A percentile compares a stretch with the other conserved stretches of the same genome.
Conservation (phyloP, 352 stramenopile species). For the Globisporangium spiculum region DNA sequence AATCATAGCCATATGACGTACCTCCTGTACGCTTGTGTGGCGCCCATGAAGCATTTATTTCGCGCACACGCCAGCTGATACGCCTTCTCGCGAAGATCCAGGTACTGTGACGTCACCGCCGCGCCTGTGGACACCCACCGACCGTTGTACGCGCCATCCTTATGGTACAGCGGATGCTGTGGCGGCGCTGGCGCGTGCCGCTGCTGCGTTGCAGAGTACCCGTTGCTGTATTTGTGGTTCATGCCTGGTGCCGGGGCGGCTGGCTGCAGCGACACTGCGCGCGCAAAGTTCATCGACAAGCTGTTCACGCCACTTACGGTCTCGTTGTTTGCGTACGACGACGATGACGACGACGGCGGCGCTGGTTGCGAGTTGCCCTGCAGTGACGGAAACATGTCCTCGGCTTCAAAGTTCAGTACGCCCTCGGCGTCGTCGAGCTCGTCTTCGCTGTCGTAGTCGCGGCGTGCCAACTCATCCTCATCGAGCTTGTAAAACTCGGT, state of each 20-base stretch:
- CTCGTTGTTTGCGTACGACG: conserved; percentile 5
- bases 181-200: conserved; percentile 15
- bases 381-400: conserved; percentile 82
- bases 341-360: conserved; percentile 6
- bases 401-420: conserved; percentile 56
- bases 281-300: conserved; percentile 77
- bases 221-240: conserved; percentile 16
- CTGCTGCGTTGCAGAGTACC: conserved; percentile 15
- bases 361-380: conserved; percentile 24
- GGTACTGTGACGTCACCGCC: conserved; percentile 64
- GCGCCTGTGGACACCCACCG: conserved; percentile 70
- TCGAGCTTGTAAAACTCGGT: conserved; percentile 70
- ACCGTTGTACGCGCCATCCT: conserved; percentile 32
- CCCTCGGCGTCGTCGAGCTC: conserved; percentile 46
- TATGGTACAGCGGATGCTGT: conserved; percentile 55
- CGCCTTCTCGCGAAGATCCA: conserved; percentile 70
- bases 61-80: conserved; percentile 77
- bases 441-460: conserved; percentile 80
- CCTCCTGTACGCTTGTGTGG: conserved; percentile 80
- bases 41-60: conserved; percentile 87
- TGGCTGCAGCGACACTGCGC: conserved; percentile 64
- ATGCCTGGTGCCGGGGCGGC: not conserved
- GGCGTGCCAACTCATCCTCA: conserved; percentile 30
- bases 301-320: conserved; percentile 17
- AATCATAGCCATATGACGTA: conserved; percentile 21